Conservation (phyloP, 345 rosid genomes). For the Anacardium occidentale region DNA sequence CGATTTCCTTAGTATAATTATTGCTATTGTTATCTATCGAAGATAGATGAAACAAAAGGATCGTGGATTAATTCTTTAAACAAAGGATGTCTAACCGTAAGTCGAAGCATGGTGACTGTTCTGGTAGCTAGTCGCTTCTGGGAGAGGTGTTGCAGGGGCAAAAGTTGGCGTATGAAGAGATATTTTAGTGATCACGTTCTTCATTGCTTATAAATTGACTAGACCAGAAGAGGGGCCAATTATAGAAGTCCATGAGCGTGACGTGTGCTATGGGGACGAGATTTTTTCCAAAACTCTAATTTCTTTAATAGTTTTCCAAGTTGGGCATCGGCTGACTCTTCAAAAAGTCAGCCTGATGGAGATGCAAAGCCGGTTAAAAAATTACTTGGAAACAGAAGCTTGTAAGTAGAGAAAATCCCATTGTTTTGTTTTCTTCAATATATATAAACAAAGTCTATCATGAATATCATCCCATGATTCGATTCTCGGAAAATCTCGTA, state of each 20-base stretch:
- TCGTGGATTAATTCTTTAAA: too few relatives aligned
- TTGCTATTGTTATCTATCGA: too few relatives aligned
- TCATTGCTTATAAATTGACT: not conserved
- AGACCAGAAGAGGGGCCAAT: too few relatives aligned
- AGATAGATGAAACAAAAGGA: too few relatives aligned
- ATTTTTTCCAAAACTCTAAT: not conserved
- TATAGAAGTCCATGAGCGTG: not conserved
- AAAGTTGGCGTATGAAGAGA: too few relatives aligned
- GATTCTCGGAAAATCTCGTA: conserved; percentile 19
- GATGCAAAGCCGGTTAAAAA: conserved; percentile 2
- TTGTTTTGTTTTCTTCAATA: conserved; percentile 5
- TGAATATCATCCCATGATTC: not conserved
- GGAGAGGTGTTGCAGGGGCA: too few relatives aligned
- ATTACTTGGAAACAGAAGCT: conserved; percentile 1
- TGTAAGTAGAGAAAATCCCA: conserved; percentile 13
- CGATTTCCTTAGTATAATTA: too few relatives aligned
- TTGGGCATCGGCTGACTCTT: conserved; percentile 34
- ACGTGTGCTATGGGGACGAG: not conserved
- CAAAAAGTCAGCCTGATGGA: conserved; percentile 31
- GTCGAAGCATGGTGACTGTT: too few relatives aligned
- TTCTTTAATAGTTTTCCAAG: conserved; percentile 14
- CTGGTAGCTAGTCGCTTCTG: too few relatives aligned
- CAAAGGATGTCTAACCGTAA: too few relatives aligned
- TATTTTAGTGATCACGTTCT: too few relatives aligned
- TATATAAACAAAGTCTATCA: conserved; percentile 29